Evolutionary conservation across 345 rosid species (phyloP).

Genomic region (Isatis tinctoria): DNA sequence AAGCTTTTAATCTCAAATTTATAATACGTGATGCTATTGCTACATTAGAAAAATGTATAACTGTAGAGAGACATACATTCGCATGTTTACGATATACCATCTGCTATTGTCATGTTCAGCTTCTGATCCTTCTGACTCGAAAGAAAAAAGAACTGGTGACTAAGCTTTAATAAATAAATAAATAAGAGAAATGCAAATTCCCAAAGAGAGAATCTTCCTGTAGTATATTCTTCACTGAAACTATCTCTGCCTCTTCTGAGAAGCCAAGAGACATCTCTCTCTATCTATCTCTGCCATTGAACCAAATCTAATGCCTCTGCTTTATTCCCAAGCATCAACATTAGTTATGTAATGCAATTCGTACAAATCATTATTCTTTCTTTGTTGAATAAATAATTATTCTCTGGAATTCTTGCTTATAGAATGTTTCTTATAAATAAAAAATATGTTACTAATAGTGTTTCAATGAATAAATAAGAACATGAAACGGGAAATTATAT

Average conservation of each 20-base stretch:
- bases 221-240: constrained; percentile 6
- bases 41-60: background rate
- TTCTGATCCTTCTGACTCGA: constrained; percentile 1
- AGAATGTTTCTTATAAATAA: background rate
- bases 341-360: background rate
- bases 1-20: background rate
- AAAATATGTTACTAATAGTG: background rate
- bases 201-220: constrained; percentile 11
- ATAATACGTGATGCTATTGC: background rate
- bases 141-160: background rate
- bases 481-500: background rate
- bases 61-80: background rate
- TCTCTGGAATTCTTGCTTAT: background rate
- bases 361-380: background rate
- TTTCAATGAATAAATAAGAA: background rate
- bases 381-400: background rate
- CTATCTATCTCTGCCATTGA: background rate
- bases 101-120: background rate
- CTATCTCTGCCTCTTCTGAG: constrained; percentile 18
- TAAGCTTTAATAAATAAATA: background rate
- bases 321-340: background rate
- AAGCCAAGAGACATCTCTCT: constrained; percentile 24
- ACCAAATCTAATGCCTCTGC: constrained; percentile 7
- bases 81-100: background rate
- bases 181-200: constrained; percentile 1